phyloP scores from a whole-genome alignment of 2,329 filamentous ascomycete species.

The Aspergillus pseudoglaucus region DNA sequence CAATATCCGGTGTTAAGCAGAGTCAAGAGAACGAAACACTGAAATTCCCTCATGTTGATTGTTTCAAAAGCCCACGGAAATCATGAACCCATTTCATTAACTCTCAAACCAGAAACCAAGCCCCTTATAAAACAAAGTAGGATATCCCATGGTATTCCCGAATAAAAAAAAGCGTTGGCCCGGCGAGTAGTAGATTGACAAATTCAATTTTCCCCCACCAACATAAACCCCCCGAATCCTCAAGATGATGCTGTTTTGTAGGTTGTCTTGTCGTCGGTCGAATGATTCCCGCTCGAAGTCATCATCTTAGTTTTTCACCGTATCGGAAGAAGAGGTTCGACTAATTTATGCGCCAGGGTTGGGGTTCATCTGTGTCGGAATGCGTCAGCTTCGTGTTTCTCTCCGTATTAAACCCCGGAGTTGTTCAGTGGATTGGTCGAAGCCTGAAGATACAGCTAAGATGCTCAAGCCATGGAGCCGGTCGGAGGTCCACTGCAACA shows the following conservation, averaged over 20 bases:
- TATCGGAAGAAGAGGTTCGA: slow-evolving; percentile 3
- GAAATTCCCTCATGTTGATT: not conserved
- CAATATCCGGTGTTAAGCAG: not conserved
- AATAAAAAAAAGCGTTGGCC: not conserved
- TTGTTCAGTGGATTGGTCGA: no score
- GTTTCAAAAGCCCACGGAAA: not conserved
- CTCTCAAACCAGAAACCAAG: not conserved
- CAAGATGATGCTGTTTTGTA: not conserved
- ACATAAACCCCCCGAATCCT: not conserved
- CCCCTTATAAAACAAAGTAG: not conserved
- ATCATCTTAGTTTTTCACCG: slow-evolving; percentile 3
- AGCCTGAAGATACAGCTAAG: no score
- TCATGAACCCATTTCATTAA: slow-evolving; percentile 1
- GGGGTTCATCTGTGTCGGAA: slow-evolving; percentile 69
- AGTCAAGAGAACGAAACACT: not conserved
- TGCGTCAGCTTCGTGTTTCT: not conserved
- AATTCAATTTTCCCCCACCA: not conserved
- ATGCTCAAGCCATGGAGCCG: no score
- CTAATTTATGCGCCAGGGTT: slow-evolving; percentile 49
- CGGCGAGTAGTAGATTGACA: not conserved
- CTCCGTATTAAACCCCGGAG: no score
- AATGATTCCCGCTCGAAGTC: not conserved
- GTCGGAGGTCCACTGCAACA: not conserved
- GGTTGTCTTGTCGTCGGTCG: not conserved
- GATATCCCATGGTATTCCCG: no score